Evolutionary conservation across 306 rosid species (phyloP), one percentile per base, ranked within the genome.

Genomic region (Casuarina cunninghamiana): DNA sequence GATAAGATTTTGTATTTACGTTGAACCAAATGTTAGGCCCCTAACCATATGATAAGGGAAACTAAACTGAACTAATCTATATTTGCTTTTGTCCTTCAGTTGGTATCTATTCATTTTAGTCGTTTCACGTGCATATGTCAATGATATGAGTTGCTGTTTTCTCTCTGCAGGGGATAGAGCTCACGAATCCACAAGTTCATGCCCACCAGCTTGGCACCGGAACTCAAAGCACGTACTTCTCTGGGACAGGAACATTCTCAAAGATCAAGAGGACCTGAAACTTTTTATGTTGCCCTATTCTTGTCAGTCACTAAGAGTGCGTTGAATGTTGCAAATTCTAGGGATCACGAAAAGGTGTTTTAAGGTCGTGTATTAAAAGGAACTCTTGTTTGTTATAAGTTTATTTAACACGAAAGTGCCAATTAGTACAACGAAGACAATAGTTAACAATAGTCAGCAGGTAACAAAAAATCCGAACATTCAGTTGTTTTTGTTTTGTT

Each of bases 181-280:
- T 95, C 58, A 71, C 97, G 9, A 95, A 95, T 83, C 99, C 97
- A 51, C 97, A 95, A 87, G 99, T 97, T 73, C 97, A 89, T 84
- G 90, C 89, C 26, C 93, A 94, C 83, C 98, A 92, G 86, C 93
- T 95, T 81, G 99, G 97, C 35, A 82, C 90, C 73, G 98, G 98
- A 83, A 91, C 93, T 65, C 98, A 93, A 76, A 93, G 97, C 85
- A 93, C 99, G 21, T 95, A 95, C 81, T 93, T 95, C 76, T 95
- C 97, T 11, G 99, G 93, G 90, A 93, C 96, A 2, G 97, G 97
- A 80, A 89, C 97, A 1, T 95, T 95, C 81, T 95, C 99, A 1
- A 95, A 90, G 90, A 93, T 91, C 84, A 84, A 87, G 89, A 90
- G 91, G 88, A 88, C 86, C 76, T 95, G 82, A 90, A 67, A 73